phyloP scores from a whole-genome alignment of 116 monocot species.

The Dioscorea cayenensis region DNA sequence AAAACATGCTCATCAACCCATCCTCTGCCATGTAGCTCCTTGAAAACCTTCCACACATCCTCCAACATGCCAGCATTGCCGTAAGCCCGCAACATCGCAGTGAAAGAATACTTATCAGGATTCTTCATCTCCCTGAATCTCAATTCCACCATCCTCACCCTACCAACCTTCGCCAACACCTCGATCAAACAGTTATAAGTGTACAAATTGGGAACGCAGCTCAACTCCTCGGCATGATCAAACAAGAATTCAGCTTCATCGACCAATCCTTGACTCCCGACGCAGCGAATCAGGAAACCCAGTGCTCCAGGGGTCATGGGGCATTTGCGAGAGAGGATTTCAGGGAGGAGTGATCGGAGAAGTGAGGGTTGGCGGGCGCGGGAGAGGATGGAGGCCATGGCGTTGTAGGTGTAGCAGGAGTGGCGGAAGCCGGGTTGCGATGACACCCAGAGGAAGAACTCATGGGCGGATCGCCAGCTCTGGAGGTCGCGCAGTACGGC shows the following conservation, averaged over 20 bases:
- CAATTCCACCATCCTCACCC: conserved; percentile 31
- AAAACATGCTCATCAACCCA: conserved; percentile 69
- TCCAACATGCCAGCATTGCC: conserved; percentile 52
- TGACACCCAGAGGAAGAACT: conserved; percentile 66
- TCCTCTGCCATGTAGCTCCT: conserved; percentile 31
- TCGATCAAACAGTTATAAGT: conserved; percentile 76
- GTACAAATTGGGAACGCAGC: conserved; percentile 55
- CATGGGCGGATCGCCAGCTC: conserved; percentile 45
- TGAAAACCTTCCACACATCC: conserved; percentile 28
- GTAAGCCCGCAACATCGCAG: conserved; percentile 48
- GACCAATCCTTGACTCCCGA: conserved; percentile 35
- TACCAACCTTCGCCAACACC: conserved; percentile 43
- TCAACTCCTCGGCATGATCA: conserved; percentile 30
- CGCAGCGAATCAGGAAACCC: conserved; percentile 70
- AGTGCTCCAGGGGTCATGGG: conserved; percentile 46
- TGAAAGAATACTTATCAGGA: conserved; percentile 65
- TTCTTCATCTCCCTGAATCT: conserved; percentile 48
- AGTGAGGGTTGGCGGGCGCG: conserved; percentile 19
- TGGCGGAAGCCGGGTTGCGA: conserved; percentile 52
- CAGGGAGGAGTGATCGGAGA: conserved; percentile 33
- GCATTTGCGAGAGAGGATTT: conserved; percentile 32
- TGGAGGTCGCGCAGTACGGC: conserved; percentile 28
- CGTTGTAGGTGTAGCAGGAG: conserved; percentile 77
- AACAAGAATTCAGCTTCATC: conserved; percentile 47
- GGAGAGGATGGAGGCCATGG: conserved; percentile 56